Base-by-base conservation (phyloP, 371 early-diverging fungal species). In the Mortierella sp. region DNA sequence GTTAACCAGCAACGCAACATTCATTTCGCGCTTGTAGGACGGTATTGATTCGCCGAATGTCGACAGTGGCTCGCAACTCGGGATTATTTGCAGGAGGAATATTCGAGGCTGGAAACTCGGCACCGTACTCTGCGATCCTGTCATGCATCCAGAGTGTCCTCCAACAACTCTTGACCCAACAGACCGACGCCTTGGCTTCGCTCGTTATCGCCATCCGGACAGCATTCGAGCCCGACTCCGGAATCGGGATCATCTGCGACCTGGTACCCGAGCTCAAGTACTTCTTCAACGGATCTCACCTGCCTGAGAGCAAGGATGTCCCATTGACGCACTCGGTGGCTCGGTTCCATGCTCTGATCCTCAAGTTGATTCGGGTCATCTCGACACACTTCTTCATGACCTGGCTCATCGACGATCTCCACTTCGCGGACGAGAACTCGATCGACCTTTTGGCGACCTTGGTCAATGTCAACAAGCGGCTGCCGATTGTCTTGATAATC, bases 361-460 rank as follows among this genome's bases (percentile, higher is more conserved):
- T 83, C 34, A 78, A 78, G 24, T 34, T 83, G 67, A 78, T 83
- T 16, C 79, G 83, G 24, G 83, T 83, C 48, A 83, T 83, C 37
- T 83, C 83, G 11, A 83, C 83, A 14, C 83, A 83, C 39, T 83
- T 83, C 34, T 83, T 83, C 47, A 83, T 83, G 83, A 83, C 83
- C 29, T 83, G 83, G 83, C 64, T 83, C 22, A 83, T 83, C 45
- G 83, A 83, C 67, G 83, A 83, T 29, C 58, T 83, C 24, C 75
- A 83, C 39, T 75, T 68, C 47, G 83, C 83, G 40, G 83, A 83
- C 31, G 79, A 78, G 34, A 83, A 78, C 50, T 78, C 83, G 41
- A 78, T 83, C 24, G 83, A 74, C 0, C 52, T 83, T 9, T n/a
- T 83, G 43, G 74, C 79, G 14, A 78, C 83, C 4, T 40, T 83